phyloP scores from a whole-genome alignment of 345 rosid genomes.

The Pelargonium nanum region DNA sequence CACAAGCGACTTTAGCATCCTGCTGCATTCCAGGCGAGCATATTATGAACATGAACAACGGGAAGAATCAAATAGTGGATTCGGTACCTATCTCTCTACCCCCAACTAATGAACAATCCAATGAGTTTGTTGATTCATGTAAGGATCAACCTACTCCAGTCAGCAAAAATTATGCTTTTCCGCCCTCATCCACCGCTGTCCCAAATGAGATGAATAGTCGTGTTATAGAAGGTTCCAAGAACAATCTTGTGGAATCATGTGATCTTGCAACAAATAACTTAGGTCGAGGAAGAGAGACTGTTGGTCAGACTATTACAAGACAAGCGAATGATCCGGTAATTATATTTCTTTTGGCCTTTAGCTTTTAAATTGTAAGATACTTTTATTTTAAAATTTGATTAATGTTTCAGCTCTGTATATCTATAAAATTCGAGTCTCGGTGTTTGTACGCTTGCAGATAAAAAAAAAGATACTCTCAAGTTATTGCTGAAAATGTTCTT shows the following conservation, averaged over 20 bases:
- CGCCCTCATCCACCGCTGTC: constrained; percentile 9
- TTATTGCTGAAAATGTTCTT: no score
- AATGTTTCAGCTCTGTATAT: no score
- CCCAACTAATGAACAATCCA: constrained; percentile 23
- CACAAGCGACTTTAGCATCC: constrained; percentile 26
- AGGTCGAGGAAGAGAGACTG: constrained; percentile 22
- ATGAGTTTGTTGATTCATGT: constrained; percentile 22
- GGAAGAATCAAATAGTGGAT: constrained; percentile 19
- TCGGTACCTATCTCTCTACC: constrained; percentile 21
- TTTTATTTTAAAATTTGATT: no score
- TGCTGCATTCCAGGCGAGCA: constrained; percentile 19
- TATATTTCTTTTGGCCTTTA: not conserved
- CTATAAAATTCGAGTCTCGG: no score
- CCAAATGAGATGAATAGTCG: constrained; percentile 11
- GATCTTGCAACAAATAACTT: constrained; percentile 18
- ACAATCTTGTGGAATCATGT: constrained; percentile 20
- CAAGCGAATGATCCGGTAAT: constrained; percentile 33
- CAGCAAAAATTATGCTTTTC: constrained; percentile 20
- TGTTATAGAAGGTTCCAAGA: constrained; percentile 9
- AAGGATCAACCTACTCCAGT: constrained; percentile 20
- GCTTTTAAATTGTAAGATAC: no score
- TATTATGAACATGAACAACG: not conserved
- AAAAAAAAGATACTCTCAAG: no score
- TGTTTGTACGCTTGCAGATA: no score
- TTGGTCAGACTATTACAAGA: constrained; percentile 13